These are phyloP conservation scores for Conoideocrella luteorostrata DNA, from an alignment of 2,329 filamentous ascomycete species.

Conservation along the genomic window DNA sequence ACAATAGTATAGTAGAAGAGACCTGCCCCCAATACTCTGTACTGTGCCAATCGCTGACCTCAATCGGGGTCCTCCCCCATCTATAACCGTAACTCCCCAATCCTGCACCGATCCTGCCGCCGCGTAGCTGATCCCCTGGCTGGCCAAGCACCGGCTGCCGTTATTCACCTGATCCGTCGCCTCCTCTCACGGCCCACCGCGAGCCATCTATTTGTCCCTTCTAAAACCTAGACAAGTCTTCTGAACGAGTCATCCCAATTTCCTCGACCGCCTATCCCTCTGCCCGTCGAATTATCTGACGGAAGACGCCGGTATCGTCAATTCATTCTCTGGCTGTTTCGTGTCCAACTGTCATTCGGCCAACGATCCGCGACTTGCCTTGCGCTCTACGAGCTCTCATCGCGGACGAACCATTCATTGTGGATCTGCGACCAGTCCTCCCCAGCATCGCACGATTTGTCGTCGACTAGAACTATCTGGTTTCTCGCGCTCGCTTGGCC, in stretches of 20 bases:
- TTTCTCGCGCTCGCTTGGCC: neutral
- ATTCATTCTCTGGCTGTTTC: neutral
- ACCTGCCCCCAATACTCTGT: no score
- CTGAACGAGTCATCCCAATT: neutral
- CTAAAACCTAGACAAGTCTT: neutral
- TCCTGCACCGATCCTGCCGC: neutral
- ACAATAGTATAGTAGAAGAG: no score
- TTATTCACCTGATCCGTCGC: constrained; percentile 11
- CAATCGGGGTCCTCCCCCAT: no score
- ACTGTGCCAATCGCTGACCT: no score
- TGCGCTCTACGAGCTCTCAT: constrained; percentile 1
- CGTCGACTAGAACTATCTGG: neutral
- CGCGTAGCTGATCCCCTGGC: neutral
- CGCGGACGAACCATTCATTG: constrained; percentile 2
- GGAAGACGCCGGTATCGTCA: constrained; percentile 1
- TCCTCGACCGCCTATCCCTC: constrained; percentile 1
- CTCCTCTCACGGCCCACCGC: constrained; percentile 10
- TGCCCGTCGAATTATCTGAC: neutral
- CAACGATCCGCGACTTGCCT: neutral
- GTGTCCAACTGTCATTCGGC: neutral
- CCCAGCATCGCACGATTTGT: neutral
- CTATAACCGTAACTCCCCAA: no score
- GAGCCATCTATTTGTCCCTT: constrained; percentile 5
- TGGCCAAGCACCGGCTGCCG: neutral
- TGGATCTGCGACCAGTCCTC: constrained; percentile 3